Conservation (phyloP, 129 eudicot species). For the Mikania micrantha region DNA sequence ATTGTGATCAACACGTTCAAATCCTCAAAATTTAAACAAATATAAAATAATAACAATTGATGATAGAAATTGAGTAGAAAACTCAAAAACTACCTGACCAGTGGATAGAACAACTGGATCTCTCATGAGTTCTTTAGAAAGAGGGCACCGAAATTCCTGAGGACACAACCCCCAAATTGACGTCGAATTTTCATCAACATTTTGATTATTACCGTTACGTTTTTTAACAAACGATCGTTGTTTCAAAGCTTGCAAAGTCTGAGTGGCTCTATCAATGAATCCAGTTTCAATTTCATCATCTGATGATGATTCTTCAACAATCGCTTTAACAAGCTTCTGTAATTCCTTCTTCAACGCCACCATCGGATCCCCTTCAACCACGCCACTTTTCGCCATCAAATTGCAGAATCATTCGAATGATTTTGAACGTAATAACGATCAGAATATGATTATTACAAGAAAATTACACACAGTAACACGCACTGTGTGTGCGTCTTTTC, state of each 20-base stretch:
- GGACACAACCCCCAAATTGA: conserved; percentile 37
- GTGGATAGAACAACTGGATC: conserved; percentile 87
- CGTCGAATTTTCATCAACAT: conserved; percentile 14
- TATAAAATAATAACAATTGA: neutral
- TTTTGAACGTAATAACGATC: neutral
- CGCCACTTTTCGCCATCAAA: conserved; percentile 67
- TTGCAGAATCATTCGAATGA: neutral
- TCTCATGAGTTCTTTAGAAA: conserved; percentile 80
- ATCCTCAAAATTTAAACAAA: neutral
- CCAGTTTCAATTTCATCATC: conserved; percentile 47
- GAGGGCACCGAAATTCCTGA: conserved; percentile 75
- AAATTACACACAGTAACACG: conserved; percentile 2
- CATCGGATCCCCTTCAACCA: conserved; percentile 44
- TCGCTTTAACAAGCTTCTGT: conserved; percentile 45
- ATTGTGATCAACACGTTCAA: neutral
- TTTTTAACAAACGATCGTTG: conserved; percentile 32
- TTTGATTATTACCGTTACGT: neutral
- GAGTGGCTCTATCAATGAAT: conserved; percentile 58
- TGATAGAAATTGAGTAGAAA: neutral
- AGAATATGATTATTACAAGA: neutral
- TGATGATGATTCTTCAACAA: conserved; percentile 31
- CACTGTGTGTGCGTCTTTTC: conserved; percentile 1
- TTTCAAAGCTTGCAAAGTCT: conserved; percentile 40
- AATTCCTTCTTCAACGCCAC: conserved; percentile 68
- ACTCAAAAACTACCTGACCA: conserved; percentile 82